Base-by-base conservation (phyloP, 345 rosid genomes). In the Hypericum androsaemum region DNA sequence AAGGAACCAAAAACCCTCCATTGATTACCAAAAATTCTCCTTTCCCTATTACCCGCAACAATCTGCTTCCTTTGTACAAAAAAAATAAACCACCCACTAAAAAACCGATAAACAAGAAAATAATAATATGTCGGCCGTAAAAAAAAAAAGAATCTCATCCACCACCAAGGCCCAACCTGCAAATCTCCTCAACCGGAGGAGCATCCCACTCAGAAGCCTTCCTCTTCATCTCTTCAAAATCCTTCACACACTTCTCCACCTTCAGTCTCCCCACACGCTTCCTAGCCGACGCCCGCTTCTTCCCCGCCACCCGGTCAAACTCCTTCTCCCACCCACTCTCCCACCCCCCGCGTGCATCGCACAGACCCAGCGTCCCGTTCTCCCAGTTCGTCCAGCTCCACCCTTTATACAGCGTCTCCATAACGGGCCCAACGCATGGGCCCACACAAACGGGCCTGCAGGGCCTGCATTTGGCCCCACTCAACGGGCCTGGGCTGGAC, bases 351-450 rank as follows among this genome's bases (percentile, higher is more conserved):
- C 46, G 81, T 15, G 94, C 95, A 56, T 92, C 78, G 36, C 98
- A 92, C 6, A 92, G 62, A 56, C 74, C 67, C 36, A 92, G 41
- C 9, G 80, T 60, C 39, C 77, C 84, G 11, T 75, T 79, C n/a
- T 56, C 68, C 95, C 95, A 88, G 22, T 83, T 56, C 8, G 95
- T 87, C 98, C 98, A 92, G 60, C 96, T 88, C 98, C 96, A 88
- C 0, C 71, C 67, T 50, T 28, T 66, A 9, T 71, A 37, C 3
- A 92, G 73, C 45, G 62, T 54, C 10, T n/a, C 12, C 98, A 92
- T 92, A 3, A 62, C 64, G 3, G 47, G 57, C 10, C 38, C 83
- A 53, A 78, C 89, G 59, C 96, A 90, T 11, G 58, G 40, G 1
- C 84, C 86, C 49, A 43, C 43, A 41, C 96, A 90, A 0, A 64